Conservation (phyloP, 176 grass and related monocot genomes). For the Carex littledalei region DNA sequence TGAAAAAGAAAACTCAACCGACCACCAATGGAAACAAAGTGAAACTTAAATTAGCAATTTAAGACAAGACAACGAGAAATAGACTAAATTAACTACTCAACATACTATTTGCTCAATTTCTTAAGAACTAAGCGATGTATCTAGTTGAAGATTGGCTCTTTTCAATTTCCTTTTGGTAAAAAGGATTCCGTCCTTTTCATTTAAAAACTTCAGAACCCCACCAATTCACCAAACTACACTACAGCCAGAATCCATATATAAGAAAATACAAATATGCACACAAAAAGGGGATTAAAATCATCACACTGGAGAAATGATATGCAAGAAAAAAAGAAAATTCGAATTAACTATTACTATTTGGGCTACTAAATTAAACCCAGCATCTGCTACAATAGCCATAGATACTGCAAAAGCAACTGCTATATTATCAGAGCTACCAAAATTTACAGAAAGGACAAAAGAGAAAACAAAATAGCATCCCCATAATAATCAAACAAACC, state of each 20-base stretch:
- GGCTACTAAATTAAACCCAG: slow-evolving; percentile 13
- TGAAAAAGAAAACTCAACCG: slow-evolving; percentile 5
- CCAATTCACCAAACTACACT: slow-evolving; percentile 20
- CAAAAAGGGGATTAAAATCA: neutral
- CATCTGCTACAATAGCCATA: slow-evolving; percentile 16
- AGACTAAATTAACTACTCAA: slow-evolving; percentile 1
- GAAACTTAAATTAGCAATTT: neutral
- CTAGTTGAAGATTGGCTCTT: slow-evolving; percentile 5
- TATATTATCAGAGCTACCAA: slow-evolving; percentile 18
- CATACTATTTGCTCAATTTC: neutral
- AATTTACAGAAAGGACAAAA: slow-evolving; percentile 16
- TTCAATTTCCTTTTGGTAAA: slow-evolving; percentile 12
- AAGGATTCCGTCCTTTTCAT: slow-evolving; percentile 16
- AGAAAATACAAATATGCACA: neutral
- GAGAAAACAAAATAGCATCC: slow-evolving; percentile 4
- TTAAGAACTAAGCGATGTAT: slow-evolving; percentile 7
- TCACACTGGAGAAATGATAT: neutral
- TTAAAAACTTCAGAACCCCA: neutral
- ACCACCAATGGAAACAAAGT: neutral
- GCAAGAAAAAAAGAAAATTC: neutral
- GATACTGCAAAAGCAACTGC: slow-evolving; percentile 20
- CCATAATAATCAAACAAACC: slow-evolving; percentile 24
- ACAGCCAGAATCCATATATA: neutral
- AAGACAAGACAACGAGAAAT: neutral
- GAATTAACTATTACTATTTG: slow-evolving; percentile 1